Evolutionary conservation across 768 basidiomycete species (phyloP).

Genomic region (Terana coerulea): DNA sequence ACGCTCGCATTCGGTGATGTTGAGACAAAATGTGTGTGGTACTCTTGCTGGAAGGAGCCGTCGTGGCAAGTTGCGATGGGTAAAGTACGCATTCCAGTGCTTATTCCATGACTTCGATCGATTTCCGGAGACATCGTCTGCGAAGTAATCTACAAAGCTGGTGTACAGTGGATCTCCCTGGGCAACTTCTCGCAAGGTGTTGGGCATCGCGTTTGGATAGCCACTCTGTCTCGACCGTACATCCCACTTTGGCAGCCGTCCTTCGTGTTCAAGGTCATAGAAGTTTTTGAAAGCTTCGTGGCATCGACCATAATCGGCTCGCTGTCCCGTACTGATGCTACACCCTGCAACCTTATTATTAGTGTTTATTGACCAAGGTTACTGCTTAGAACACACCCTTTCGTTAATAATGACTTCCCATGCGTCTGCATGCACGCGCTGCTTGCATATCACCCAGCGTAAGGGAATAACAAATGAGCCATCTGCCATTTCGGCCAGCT

Average conservation of each 20-base stretch:
- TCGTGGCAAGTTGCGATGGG: slow-evolving; percentile 12
- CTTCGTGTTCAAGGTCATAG: not conserved
- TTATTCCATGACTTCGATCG: slow-evolving; percentile 5
- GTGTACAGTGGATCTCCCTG: slow-evolving; percentile 12
- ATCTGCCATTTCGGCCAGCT: slow-evolving; percentile 9
- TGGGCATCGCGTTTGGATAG: slow-evolving; percentile 6
- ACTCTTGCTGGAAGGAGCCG: slow-evolving; percentile 15
- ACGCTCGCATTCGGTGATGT: slow-evolving; percentile 15
- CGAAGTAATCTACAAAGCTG: slow-evolving; percentile 8
- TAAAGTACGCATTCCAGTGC: slow-evolving; percentile 11
- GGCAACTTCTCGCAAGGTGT: slow-evolving; percentile 3
- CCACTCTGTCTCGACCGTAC: not conserved
- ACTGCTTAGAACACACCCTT: not conserved
- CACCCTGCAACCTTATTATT: not conserved
- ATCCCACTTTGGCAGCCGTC: not conserved
- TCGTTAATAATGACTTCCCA: not conserved
- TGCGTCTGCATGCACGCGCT: slow-evolving; percentile 4
- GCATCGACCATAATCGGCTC: not conserved
- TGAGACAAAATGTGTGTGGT: slow-evolving; percentile 9
- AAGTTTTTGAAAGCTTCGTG: not conserved
- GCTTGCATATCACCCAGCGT: slow-evolving; percentile 9
- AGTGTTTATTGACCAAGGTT: not conserved
- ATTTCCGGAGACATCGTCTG: too few relatives aligned
- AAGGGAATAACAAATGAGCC: slow-evolving; percentile 17
- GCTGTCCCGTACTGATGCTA: not conserved